Base-by-base conservation (phyloP, 2,329 filamentous ascomycete genomes). In the Plenodomus lindquistii region DNA sequence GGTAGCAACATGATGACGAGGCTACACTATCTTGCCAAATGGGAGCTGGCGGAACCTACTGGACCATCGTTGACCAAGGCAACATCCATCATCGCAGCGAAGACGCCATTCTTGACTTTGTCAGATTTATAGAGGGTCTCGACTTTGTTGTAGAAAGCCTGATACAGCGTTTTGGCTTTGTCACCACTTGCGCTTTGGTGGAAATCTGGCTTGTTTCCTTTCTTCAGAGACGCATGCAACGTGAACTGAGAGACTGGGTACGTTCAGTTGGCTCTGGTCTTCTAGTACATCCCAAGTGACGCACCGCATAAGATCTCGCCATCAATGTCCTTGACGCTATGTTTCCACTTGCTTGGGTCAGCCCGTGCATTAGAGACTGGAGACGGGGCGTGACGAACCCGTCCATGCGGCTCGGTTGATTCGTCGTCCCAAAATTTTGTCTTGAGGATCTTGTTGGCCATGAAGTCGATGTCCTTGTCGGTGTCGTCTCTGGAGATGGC, bases 81-180 rank as follows among this genome's bases (percentile, higher is more conserved):
- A 49, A 99, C 93, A 67, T 97, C 88, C 94, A 99, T 99, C 92
- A 96, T 97, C 41, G 94, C 94, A 68, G 96, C 93, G 72, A 99
- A 99, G 22, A 93, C 85, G n/a, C 95, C 94, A 69, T 99, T 87
- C 70, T 96, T 91, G 49, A 99, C 92, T 55, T 81, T 86, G 8
- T 91, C 88, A 6, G 82, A 73, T 4, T 77, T 72, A 70, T 97
- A 96, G 2, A 85, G 80, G 44, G 85, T 79, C 61, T 85, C 82
- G 36, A 97, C 85, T 61, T 88, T 89, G 42, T 82, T 76, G 60
- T 92, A 84, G 75, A 99, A 97, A 67, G 87, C 80, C 46, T 92
- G 84, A 69, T 97, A 99, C 6, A 97, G 79, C 52, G 81, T 81
- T 62, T 85, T 89, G 19, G 93, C 94, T 47, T 92, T 85, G 10